These are phyloP conservation scores for Xylaria sp. DNA, from an alignment of 2,329 filamentous ascomycete genomes.

Conservation along the genomic window DNA sequence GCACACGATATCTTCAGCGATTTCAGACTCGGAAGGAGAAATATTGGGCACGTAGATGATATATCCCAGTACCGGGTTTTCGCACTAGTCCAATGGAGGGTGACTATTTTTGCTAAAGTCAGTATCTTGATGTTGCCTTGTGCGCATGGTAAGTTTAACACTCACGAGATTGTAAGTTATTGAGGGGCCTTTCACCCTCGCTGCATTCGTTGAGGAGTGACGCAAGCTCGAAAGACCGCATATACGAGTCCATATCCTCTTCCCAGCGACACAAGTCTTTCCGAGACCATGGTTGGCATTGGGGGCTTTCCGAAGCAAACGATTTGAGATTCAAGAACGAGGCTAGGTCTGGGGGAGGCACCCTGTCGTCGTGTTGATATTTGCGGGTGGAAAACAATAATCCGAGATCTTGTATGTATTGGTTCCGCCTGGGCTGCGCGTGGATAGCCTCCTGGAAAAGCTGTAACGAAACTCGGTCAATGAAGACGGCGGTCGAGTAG, in stretches of 20 bases:
- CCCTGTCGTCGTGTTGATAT: not conserved
- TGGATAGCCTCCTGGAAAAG: slow-evolving; percentile 3
- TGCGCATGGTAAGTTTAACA: not conserved
- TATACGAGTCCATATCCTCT: slow-evolving; percentile 7
- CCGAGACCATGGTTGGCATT: slow-evolving; percentile 12
- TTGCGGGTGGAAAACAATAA: slow-evolving; percentile 11
- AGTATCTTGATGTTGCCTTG: not conserved
- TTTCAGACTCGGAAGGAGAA: slow-evolving; percentile 16
- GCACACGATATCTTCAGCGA: slow-evolving; percentile 22
- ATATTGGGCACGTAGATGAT: slow-evolving; percentile 15
- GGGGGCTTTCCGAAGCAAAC: slow-evolving; percentile 19
- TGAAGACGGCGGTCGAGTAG: slow-evolving; percentile 18
- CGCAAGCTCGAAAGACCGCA: slow-evolving; percentile 11
- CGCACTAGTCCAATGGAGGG: slow-evolving; percentile 13
- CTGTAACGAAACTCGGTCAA: slow-evolving; percentile 3
- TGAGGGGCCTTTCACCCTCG: slow-evolving; percentile 7
- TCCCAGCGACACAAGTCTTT: slow-evolving; percentile 8
- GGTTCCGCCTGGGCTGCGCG: slow-evolving; percentile 2
- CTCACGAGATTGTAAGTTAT: slow-evolving; percentile 14
- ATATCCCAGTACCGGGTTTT: slow-evolving; percentile 11
- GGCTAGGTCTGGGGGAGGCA: slow-evolving; percentile 8
- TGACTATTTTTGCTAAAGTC: slow-evolving; percentile 6
- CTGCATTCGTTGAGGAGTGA: slow-evolving; percentile 10
- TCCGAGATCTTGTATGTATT: slow-evolving; percentile 13
- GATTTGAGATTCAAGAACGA: slow-evolving; percentile 11